These are phyloP conservation scores for Syzygium grande DNA, from an alignment of 345 rosid genomes.

Conservation along the genomic window DNA sequence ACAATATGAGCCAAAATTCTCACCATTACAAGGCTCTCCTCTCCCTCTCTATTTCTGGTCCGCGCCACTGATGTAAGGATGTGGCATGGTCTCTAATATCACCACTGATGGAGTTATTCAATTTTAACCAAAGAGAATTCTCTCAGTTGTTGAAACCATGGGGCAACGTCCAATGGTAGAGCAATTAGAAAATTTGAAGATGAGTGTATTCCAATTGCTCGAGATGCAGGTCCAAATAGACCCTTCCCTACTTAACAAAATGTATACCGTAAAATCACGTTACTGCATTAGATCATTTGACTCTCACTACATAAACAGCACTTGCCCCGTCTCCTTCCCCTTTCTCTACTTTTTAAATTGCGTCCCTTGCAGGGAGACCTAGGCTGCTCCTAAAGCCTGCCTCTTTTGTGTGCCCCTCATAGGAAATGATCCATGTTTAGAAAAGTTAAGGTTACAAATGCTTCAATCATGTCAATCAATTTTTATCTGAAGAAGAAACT, in stretches of 20 bases:
- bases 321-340: not conserved
- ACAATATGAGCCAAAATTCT: not conserved
- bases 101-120: not conserved
- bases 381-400: no score
- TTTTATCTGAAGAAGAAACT: not conserved
- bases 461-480: not conserved
- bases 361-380: not conserved
- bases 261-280: not conserved
- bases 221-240: not conserved
- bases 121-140: not conserved
- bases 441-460: not conserved
- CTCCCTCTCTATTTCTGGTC: not conserved
- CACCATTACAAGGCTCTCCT: not conserved
- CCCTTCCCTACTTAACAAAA: not conserved
- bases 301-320: not conserved
- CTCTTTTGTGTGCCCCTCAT: not conserved
- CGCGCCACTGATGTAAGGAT: not conserved
- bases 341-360: not conserved
- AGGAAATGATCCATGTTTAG: not conserved
- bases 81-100: not conserved
- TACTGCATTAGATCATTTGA: not conserved
- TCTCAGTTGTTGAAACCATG: not conserved
- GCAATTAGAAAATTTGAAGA: not conserved
- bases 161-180: not conserved
- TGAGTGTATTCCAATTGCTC: not conserved